Conservation (phyloP, 352 stramenopile species). For the Bremia lactucae region DNA sequence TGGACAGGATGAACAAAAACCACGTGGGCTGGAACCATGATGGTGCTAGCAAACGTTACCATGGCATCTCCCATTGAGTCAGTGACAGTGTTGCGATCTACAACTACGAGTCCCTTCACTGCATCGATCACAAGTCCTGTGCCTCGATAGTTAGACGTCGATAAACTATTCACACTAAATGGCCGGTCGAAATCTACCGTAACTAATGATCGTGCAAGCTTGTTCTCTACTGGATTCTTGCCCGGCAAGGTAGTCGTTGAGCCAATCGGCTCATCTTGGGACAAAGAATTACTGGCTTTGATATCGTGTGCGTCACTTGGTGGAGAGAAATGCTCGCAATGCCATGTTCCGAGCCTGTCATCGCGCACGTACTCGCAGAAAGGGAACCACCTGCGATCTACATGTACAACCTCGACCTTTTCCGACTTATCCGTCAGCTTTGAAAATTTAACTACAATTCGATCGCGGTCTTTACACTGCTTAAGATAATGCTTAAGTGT, state of each 20-base stretch:
- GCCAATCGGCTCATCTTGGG: slow-evolving; percentile 27
- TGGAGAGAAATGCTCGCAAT: slow-evolving; percentile 53
- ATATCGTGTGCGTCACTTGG: slow-evolving; percentile 1
- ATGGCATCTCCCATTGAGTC: slow-evolving; percentile 81
- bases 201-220: slow-evolving; percentile 71
- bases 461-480: slow-evolving; percentile 65
- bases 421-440: slow-evolving; percentile 66
- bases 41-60: slow-evolving; percentile 87
- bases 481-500: slow-evolving; percentile 70
- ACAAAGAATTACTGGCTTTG: slow-evolving; percentile 6
- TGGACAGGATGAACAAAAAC: slow-evolving; percentile 90
- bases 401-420: slow-evolving; percentile 77
- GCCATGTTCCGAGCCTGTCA: slow-evolving; percentile 69
- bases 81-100: slow-evolving; percentile 88
- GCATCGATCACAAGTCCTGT: slow-evolving; percentile 85
- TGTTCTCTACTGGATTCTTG: slow-evolving; percentile 77
- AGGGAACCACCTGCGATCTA: slow-evolving; percentile 88
- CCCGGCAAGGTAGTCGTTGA: slow-evolving; percentile 74
- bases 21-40: slow-evolving; percentile 77
- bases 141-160: slow-evolving; percentile 76
- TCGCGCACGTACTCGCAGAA: slow-evolving; percentile 77
- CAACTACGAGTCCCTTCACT: slow-evolving; percentile 79
- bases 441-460: slow-evolving; percentile 79
- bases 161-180: slow-evolving; percentile 80
- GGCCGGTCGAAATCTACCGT: slow-evolving; percentile 79